Conservation (phyloP, 192 early-diverging fungal genomes). For the Geranomyces variabilis region DNA sequence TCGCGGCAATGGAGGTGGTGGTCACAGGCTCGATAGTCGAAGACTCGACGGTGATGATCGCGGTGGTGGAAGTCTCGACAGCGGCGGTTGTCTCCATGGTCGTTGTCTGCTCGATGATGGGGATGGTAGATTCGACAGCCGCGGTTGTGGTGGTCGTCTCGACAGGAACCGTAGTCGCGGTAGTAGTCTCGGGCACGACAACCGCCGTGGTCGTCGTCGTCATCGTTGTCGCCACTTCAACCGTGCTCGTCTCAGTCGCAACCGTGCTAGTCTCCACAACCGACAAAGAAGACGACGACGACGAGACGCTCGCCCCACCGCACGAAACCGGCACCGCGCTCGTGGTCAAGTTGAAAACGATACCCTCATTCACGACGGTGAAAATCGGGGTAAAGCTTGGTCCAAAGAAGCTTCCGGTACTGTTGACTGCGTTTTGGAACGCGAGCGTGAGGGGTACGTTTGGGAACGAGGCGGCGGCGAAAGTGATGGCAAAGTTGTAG, state of each 20-base stretch:
- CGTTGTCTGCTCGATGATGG: neutral
- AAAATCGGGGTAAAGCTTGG: conserved; percentile 13
- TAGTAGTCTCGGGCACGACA: neutral
- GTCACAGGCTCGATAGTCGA: neutral
- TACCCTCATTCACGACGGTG: conserved; percentile 15
- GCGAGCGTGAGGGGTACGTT: conserved; percentile 25
- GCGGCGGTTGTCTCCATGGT: conserved; percentile 5
- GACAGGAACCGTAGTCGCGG: neutral
- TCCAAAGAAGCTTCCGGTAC: conserved; percentile 24
- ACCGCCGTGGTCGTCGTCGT: neutral
- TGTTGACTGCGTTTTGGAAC: conserved; percentile 12
- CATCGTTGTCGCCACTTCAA: neutral
- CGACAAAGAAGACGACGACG: neutral
- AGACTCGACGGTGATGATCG: neutral
- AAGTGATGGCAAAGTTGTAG: conserved; percentile 15
- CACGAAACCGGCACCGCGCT: neutral
- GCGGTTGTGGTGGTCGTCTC: neutral
- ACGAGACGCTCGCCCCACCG: neutral
- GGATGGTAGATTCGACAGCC: neutral
- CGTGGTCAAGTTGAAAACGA: conserved; percentile 30
- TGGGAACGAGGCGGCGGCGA: neutral
- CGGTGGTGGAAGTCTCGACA: conserved; percentile 5
- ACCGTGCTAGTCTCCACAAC: too few species aligned
- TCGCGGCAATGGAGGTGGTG: too few species aligned
- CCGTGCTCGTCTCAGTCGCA: too few species aligned